A percentile compares a stretch with the other conserved stretches of the same genome.
Evolutionary conservation across 495 filamentous ascomycete genomes (phyloP).

Genomic region (Aspergillus coremiiformis): DNA sequence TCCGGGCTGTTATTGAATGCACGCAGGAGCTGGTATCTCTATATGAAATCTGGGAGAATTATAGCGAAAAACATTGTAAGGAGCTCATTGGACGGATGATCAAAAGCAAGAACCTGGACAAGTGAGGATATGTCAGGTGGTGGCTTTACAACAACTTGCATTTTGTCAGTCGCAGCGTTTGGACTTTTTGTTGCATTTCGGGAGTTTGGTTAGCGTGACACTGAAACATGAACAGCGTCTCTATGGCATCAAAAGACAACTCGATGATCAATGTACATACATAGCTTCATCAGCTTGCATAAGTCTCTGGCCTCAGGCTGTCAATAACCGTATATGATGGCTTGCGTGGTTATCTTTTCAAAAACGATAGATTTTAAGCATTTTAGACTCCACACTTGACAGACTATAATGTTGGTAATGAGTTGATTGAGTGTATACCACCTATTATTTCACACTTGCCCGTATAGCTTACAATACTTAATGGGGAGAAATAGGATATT

Average conservation of each 20-base stretch:
- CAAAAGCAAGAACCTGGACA: conserved; percentile 74
- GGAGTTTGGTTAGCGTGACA: not conserved
- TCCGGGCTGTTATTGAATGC: conserved; percentile 85
- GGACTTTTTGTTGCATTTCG: not conserved
- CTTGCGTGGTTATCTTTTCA: too few species aligned
- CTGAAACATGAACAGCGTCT: not conserved
- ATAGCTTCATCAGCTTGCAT: not conserved
- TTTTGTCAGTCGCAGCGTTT: not conserved
- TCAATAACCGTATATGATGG: not conserved
- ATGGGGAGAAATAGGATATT: not conserved
- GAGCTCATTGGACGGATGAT: conserved; percentile 76
- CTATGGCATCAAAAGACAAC: not conserved
- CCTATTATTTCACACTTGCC: not conserved
- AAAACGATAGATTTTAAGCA: too few species aligned
- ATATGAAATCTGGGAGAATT: conserved; percentile 87
- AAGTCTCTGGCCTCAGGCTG: not conserved
- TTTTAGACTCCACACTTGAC: too few species aligned
- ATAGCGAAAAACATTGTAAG: conserved; percentile 74
- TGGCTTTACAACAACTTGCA: not conserved
- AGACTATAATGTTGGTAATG: not conserved
- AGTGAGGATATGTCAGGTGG: conserved; percentile 35
- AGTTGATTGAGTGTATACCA: not conserved
- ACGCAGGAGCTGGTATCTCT: conserved; percentile 93
- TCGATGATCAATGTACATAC: not conserved
- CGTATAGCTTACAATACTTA: not conserved